These are phyloP conservation scores for Carex kokanica DNA, from an alignment of 176 grass and related monocot species.

Conservation along the genomic window DNA sequence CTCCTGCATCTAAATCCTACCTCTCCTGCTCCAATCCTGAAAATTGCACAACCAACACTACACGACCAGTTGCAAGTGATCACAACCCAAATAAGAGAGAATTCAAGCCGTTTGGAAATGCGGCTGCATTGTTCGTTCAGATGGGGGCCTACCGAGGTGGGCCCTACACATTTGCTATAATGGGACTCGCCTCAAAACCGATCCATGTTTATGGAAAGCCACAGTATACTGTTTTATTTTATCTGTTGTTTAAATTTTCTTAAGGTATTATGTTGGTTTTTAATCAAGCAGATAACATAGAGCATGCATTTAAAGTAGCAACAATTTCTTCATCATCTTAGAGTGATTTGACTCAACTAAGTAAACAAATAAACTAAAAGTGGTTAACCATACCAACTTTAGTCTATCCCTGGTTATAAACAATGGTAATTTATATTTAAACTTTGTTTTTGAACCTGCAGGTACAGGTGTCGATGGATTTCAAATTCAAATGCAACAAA, in stretches of 20 bases:
- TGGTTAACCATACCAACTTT: neutral
- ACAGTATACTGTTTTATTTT: conserved; percentile 36
- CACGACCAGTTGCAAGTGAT: neutral
- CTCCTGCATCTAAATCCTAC: conserved; percentile 36
- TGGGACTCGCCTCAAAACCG: conserved; percentile 80
- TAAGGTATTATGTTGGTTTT: neutral
- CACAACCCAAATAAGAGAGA: conserved; percentile 40
- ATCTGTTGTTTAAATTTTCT: neutral
- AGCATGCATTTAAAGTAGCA: neutral
- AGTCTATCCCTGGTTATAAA: neutral
- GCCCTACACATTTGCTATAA: conserved; percentile 62
- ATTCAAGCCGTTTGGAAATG: conserved; percentile 66
- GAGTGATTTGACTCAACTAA: neutral
- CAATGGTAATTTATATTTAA: neutral
- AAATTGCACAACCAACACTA: conserved; percentile 1
- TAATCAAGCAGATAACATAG: neutral
- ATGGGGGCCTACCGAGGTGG: conserved; percentile 88
- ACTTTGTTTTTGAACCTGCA: neutral
- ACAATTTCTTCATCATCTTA: neutral
- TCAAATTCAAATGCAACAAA: conserved; percentile 27
- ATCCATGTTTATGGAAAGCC: conserved; percentile 73
- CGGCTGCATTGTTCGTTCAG: conserved; percentile 81
- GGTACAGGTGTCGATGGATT: conserved; percentile 60
- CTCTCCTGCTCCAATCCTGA: neutral
- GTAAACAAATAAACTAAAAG: neutral